A percentile compares a stretch with the other conserved stretches of the same genome.
Evolutionary conservation across 2,329 filamentous ascomycete species (phyloP).

Genomic region (Pseudocercospora macadamiae): DNA sequence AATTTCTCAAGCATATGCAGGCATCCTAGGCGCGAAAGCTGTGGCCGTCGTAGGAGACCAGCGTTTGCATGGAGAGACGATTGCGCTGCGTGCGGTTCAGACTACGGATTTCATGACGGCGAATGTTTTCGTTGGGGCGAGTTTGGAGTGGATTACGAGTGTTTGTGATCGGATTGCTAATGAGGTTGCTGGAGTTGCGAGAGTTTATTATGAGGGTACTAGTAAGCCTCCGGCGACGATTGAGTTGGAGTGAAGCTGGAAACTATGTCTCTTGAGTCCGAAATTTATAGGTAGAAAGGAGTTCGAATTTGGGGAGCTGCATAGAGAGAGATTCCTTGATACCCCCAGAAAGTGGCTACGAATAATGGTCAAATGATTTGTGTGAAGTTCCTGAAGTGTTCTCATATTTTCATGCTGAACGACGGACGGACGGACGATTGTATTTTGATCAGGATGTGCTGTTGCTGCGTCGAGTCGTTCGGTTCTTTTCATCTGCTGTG

Average conservation of each 20-base stretch:
- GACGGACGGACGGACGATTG: no score
- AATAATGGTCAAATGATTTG: no score
- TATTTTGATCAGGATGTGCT: no score
- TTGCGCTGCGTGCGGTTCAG: constrained; percentile 64
- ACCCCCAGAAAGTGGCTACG: no score
- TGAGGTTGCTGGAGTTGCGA: constrained; percentile 71
- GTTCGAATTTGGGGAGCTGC: constrained; percentile 10
- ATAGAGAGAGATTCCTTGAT: no score
- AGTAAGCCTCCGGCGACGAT: constrained; percentile 73
- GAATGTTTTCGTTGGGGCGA: constrained; percentile 67
- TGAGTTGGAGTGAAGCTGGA: constrained; percentile 68
- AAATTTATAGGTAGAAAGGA: constrained; percentile 8
- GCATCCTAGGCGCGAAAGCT: constrained; percentile 65
- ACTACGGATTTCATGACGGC: constrained; percentile 76
- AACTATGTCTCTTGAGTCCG: not conserved
- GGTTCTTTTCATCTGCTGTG: no score
- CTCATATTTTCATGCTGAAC: not conserved
- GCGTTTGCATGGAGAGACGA: constrained; percentile 65
- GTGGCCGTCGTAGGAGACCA: constrained; percentile 73
- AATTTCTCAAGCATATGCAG: constrained; percentile 71
- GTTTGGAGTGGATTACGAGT: constrained; percentile 63
- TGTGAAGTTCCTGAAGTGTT: no score
- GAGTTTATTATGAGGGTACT: constrained; percentile 71
- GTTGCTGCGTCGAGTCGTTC: no score
- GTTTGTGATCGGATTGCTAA: constrained; percentile 73